Evolutionary conservation across 148 eudicot genomes (phyloP), one percentile per base, ranked within the genome.

Genomic region (Rhododendron williamsianum): DNA sequence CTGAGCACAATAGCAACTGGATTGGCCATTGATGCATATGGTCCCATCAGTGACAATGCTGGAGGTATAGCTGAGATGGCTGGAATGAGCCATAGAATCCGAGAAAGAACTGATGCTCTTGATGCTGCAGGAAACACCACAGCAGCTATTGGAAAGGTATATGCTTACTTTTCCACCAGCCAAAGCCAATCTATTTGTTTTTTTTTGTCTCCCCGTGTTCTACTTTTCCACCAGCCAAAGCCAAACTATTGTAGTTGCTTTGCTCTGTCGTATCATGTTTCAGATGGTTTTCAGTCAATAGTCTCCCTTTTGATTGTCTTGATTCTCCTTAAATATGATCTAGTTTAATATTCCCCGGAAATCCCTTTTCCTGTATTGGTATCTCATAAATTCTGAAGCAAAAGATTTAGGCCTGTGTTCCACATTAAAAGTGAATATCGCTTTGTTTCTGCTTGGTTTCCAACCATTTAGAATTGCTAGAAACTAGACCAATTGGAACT

Each of bases 41-140:
- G 98, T 77, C 98, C 98, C 81, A 95, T 95, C 89, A 94, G 98
- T 91, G 98, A 95, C 89, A 95, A 95, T 88, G 98, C 98, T 89
- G 98, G 98, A 51, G 98, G 98, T 41, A 95, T 95, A 82, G 98
- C 98, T 83, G 98, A 95, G 91, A 95, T 95, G 98, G 97, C 98
- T 83, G 98, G 98, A 81, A 94, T 95, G 98, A 95, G 97, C 90
- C 98, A 93, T 90, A 90, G 87, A 45, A 94, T 95, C 73, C 90
- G 98, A 72, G 98, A 95, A 90, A 94, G 98, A 81, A 95, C 98
- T 49, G 98, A 95, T 89, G 98, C 98, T 49, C 97, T 95, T 90
- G 98, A 95, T 92, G 97, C 98, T 85, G 98, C 98, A 23, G 98
- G 98, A 77, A 95, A 95, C 91, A 95, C 98, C 38, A 95, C 98